Evolutionary conservation across 805 yeast species (phyloP).

Genomic region (Middelhovenomyces tepae): DNA sequence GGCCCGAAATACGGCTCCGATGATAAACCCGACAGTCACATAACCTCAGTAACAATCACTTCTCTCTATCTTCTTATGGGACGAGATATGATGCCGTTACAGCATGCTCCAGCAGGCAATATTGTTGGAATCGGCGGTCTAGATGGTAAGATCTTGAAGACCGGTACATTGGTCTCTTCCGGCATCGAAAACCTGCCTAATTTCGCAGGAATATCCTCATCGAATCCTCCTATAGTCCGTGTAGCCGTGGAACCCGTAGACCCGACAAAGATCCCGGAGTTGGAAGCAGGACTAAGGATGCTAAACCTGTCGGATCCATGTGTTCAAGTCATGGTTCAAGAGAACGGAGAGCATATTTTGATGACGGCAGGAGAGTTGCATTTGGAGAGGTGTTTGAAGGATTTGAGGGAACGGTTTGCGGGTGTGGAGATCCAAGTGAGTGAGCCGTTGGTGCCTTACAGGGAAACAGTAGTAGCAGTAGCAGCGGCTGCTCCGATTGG

Average conservation of each 20-base stretch:
- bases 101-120: conserved; percentile 86
- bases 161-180: conserved; percentile 67
- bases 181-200: no score
- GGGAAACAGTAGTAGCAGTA: conserved; percentile 72
- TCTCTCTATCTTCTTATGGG: conserved; percentile 86
- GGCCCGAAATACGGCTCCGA: conserved; percentile 83
- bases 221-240: conserved; percentile 84
- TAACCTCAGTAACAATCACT: conserved; percentile 49
- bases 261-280: conserved; percentile 65
- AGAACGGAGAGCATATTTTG: conserved; percentile 85
- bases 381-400: conserved; percentile 88
- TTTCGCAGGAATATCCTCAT: conserved; percentile 59
- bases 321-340: conserved; percentile 76
- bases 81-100: conserved; percentile 67
- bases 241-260: conserved; percentile 94
- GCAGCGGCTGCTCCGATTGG: no score
- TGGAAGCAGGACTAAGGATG: conserved; percentile 70
- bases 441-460: conserved; percentile 88
- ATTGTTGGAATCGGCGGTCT: conserved; percentile 92
- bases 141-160: conserved; percentile 71
- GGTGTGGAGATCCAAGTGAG: conserved; percentile 79
- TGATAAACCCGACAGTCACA: conserved; percentile 43
- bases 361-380: conserved; percentile 97
- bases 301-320: conserved; percentile 91
- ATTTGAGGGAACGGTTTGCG: conserved; percentile 83